These are phyloP conservation scores for Rhexocercosporidium sp. DNA, from an alignment of 2,329 filamentous ascomycete genomes.

Conservation along the genomic window DNA sequence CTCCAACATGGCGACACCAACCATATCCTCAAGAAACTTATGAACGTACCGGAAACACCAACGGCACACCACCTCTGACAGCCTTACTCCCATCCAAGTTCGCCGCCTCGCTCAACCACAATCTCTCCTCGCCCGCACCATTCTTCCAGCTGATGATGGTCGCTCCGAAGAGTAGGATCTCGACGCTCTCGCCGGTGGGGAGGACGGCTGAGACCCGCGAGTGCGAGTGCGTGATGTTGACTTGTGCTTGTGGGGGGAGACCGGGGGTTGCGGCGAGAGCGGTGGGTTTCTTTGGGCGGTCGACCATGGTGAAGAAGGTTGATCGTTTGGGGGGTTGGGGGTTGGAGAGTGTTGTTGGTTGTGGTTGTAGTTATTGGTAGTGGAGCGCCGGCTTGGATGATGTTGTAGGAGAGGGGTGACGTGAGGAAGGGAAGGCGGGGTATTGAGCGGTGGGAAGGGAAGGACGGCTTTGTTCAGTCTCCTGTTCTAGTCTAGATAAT, in stretches of 20 bases:
- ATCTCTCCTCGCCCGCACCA: conserved; percentile 75
- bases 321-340: not conserved
- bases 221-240: conserved; percentile 75
- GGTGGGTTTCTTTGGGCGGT: conserved; percentile 82
- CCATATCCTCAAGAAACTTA: not conserved
- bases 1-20: not conserved
- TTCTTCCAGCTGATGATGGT: conserved; percentile 95
- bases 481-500: not conserved
- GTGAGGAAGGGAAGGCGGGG: conserved; percentile 1
- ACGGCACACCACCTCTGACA: conserved; percentile 87
- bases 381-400: not conserved
- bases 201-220: conserved; percentile 78
- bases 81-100: conserved; percentile 86
- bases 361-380: not conserved
- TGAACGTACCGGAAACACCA: conserved; percentile 83
- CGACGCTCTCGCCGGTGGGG: conserved; percentile 84
- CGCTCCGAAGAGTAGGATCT: conserved; percentile 87
- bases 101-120: conserved; percentile 83
- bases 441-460: not conserved
- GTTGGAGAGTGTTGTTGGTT: not conserved
- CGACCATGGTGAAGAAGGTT: conserved; percentile 68
- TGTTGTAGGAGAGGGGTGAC: not conserved
- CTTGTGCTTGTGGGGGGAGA: conserved; percentile 74
- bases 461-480: not conserved
- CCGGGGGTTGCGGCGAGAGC: conserved; percentile 77